Conservation (phyloP, 2,329 filamentous ascomycete species). For the Colletotrichum sp. region DNA sequence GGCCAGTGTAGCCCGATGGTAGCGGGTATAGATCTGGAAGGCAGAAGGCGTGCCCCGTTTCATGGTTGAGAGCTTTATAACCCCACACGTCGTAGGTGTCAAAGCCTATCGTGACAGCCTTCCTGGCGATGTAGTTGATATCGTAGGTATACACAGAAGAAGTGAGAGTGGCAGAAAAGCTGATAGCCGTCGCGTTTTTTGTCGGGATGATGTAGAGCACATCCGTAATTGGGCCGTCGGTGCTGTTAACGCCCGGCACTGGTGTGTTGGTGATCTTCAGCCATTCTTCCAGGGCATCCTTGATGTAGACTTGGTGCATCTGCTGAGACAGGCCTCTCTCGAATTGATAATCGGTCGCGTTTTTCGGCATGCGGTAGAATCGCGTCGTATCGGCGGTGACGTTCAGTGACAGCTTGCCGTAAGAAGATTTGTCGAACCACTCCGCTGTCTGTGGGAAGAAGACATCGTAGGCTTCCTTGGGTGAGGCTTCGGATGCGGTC, state of each 20-base stretch:
- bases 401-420: slow-evolving; percentile 24
- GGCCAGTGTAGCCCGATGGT: slow-evolving; percentile 26
- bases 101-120: slow-evolving; percentile 35
- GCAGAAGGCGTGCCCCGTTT: slow-evolving; percentile 43
- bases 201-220: slow-evolving; percentile 36
- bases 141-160: slow-evolving; percentile 26
- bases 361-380: slow-evolving; percentile 31
- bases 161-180: slow-evolving; percentile 31
- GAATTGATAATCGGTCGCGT: slow-evolving; percentile 28
- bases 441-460: background rate
- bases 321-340: slow-evolving; percentile 29
- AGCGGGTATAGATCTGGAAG: slow-evolving; percentile 41
- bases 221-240: slow-evolving; percentile 22
- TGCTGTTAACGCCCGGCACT: slow-evolving; percentile 1
- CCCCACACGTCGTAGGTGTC: slow-evolving; percentile 36
- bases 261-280: slow-evolving; percentile 12
- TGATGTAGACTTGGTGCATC: slow-evolving; percentile 30
- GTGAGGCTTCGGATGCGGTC: slow-evolving; percentile 16
- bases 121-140: slow-evolving; percentile 30
- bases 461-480: background rate
- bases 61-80: slow-evolving; percentile 40
- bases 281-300: slow-evolving; percentile 32
- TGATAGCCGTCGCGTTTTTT: slow-evolving; percentile 26
- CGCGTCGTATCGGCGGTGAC: slow-evolving; percentile 25
- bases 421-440: slow-evolving; percentile 19